Evolutionary conservation across 208 protist genomes (phyloP), one percentile per base, ranked within the genome.

Genomic region (Naegleria gruberi): DNA sequence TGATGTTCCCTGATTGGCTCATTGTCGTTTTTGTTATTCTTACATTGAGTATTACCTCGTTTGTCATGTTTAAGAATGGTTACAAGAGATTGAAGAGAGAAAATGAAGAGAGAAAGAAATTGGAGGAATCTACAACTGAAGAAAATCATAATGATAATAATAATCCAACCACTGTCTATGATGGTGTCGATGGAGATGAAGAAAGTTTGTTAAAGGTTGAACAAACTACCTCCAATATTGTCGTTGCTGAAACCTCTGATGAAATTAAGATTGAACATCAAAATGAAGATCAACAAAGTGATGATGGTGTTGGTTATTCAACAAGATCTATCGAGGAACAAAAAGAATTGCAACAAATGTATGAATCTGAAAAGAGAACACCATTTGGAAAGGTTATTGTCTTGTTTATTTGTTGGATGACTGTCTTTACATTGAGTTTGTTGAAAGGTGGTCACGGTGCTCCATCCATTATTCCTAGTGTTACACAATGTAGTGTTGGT

Each of bases 1-100:
- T 65, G 34, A 90, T 81, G 81, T 90, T 90, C 30, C 88, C 88
- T 37, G 30, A 43, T 51, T 90, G 88, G 88, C n/a, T 90, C 0
- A 90, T 81, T 43, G 30, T 81, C 5, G 10, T 57, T 23, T 73
- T 90, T 7, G 23, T 90, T 10, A n/a, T 90, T 41, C 12, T 90
- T 4, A 45, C 57, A 0, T 30, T 90, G 5, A 26, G 4, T 34
- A n/a, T 88, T 10, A 88, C 45, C 5, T 37, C 26, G 0, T 26
- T 65, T 37, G 15, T 41, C 5, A 65, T 65, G 30, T 57, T 88
- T 19, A 40, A 19, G 41, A 88, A 88, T 34, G 84, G 45, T 40
- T 43, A 45, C 37, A 43, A 51, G 46, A 65, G 17, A 40, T 65
- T 47, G 15, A 73, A 43, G 26, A 42, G 26, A 42, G 84, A 55